Conservation (phyloP, 768 basidiomycete genomes). For the Tricholoma sp. region DNA sequence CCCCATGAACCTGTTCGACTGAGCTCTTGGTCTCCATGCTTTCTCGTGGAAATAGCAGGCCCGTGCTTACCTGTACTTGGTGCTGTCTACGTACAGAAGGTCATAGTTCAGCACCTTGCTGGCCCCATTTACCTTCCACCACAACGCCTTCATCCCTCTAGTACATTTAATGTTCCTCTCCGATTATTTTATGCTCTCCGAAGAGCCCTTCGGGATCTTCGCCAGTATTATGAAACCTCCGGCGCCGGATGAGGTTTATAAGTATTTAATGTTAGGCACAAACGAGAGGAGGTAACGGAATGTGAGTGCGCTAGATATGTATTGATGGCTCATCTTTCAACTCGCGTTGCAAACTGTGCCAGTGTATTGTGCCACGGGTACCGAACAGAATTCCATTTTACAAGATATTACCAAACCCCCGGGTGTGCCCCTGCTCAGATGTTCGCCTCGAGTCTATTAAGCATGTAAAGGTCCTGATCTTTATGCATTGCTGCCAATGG, state of each 20-base stretch:
- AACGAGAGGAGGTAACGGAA: no score
- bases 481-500: background rate
- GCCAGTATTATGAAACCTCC: no score
- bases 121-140: slow-evolving; percentile 10
- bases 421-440: background rate
- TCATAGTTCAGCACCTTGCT: slow-evolving; percentile 10
- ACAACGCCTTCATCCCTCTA: no score
- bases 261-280: no score
- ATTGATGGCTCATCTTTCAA: no score
- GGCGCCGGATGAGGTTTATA: no score
- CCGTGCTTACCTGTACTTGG: slow-evolving; percentile 14
- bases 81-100: slow-evolving; percentile 12
- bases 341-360: no score
- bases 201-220: no score
- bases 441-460: background rate
- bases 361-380: no score
- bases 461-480: background rate
- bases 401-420: background rate
- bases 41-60: slow-evolving; percentile 13
- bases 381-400: background rate
- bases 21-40: slow-evolving; percentile 8
- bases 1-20: background rate
- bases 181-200: no score
- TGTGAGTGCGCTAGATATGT: no score
- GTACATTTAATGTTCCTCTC: no score